Evolutionary conservation across 1,284 basidiomycete species (phyloP), one percentile per base, ranked within the genome.

Genomic region (Butyriboletus appendiculatus): DNA sequence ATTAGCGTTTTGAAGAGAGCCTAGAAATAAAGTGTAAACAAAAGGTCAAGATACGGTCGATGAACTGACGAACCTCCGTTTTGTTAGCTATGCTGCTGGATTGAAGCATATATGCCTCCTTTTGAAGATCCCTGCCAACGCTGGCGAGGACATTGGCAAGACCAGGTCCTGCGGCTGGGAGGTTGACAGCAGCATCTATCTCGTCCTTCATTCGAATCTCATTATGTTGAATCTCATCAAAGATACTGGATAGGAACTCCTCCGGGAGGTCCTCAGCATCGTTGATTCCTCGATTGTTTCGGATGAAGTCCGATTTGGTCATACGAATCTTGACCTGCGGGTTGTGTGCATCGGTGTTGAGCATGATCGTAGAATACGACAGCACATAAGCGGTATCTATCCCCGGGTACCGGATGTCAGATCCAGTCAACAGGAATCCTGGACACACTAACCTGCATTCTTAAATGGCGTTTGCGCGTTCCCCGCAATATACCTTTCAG

Each of bases 191-290:
- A 35, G 83, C 76, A 61, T 94, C 94, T 28, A 94, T 76, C 73
- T 98, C 95, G 65, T 98, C 96, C 75, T 97, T 97, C 95, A 98
- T 97, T 62, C 92, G 83, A 65, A 98, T 98, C 73, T 98, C 96
- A 64, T 97, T 94, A 42, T 73, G 79, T 49, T 86, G 82, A 61
- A 98, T 98, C 45, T 96, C 92, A 62, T 98, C 93, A 70, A 84
- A 98, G 57, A 97, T 90, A 28, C 74, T 75, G 7, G 76, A 79
- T 35, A 98, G 71, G 44, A 90, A 76, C 24, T 96, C 92, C 63
- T 96, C 94, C 0, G 94, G 92, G 45, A 98, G 81, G 71, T 96
- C 88, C 42, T 80, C 78, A 49, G 84, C 85, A 64, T 98, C 94
- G 67, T 98, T 97, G 73, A 98, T 98, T 11, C 94, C 94, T 38